A percentile compares a stretch with the other conserved stretches of the same genome.
Conservation (phyloP, 495 filamentous ascomycete species). For the Aspergillus heteromorphus region DNA sequence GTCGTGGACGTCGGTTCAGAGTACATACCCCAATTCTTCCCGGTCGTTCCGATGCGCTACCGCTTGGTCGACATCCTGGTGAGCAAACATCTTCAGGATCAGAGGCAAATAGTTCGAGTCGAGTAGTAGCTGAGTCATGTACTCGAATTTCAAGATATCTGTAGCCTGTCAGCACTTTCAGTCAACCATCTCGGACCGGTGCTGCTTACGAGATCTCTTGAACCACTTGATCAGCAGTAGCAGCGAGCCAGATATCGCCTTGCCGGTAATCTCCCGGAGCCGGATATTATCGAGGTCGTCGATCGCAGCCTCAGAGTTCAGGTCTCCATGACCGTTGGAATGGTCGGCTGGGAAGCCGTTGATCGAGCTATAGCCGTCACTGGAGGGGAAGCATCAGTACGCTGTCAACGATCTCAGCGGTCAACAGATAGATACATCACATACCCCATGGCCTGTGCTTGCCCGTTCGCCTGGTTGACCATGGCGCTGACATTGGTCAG, state of each 20-base stretch:
- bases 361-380: conserved; percentile 27
- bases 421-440: neutral
- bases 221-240: conserved; percentile 92
- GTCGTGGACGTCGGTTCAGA: neutral
- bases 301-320: conserved; percentile 36
- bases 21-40: conserved; percentile 70
- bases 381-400: conserved; percentile 2
- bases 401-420: conserved; percentile 3
- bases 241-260: conserved; percentile 82
- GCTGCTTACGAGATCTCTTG: conserved; percentile 77
- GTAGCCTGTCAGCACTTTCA: conserved; percentile 13
- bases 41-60: conserved; percentile 83
- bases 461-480: conserved; percentile 48
- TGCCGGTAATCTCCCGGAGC: conserved; percentile 77
- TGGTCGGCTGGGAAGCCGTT: conserved; percentile 28
- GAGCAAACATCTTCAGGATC: conserved; percentile 84
- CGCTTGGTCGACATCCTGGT: conserved; percentile 83
- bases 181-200: neutral
- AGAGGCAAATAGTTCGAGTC: conserved; percentile 93
- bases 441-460: conserved; percentile 36
- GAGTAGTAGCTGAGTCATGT: conserved; percentile 84
- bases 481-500: conserved; percentile 71
- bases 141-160: conserved; percentile 96
- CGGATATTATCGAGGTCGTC: conserved; percentile 79
- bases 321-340: conserved; percentile 24